Base-by-base conservation (phyloP, 2,329 filamentous ascomycete species). In the Microcyclospora tardicrescens region DNA sequence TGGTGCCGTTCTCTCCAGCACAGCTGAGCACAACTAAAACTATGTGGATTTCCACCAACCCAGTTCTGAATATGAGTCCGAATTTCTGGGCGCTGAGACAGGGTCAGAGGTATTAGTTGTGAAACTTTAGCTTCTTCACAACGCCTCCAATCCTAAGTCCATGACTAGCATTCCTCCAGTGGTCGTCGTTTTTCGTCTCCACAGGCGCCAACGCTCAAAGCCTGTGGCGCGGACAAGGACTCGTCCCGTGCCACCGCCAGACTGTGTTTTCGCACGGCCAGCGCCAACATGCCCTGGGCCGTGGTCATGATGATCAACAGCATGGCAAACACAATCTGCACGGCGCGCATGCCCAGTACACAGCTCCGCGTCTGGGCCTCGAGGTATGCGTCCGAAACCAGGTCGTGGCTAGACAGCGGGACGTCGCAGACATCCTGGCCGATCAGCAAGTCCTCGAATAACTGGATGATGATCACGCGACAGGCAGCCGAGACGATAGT, bases 361-460 rank as follows among this genome's bases (percentile, higher is more conserved):
- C 50, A 53, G 29, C 46, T 41, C 35, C 40, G 39, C 15, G 34
- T 39, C 15, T 46, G 42, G 32, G 45, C 41, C 44, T 43, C 6
- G 48, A 35, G 29, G 41, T 36, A 24, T 49, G 44, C 32, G 50
- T 44, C 37, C 48, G 47, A 35, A 40, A 44, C 46, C 36, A 45
- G 48, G 16, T 43, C 40, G 6, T 43, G 39, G 33, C 37, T 45
- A 8, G 19, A 45, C 44, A 47, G 14, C 33, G 34, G 38, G 19
- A 41, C 40, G 27, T 34, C 36, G 40, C 51, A 53, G 41, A 53
- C 37, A 36, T 51, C 42, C 28, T 48, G 38, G 34, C 45, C 46
- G 37, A 41, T 41, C 43, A 53, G 47, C 10, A 43, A 38, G 35
- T 52, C 46, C 40, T 48, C 31, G 43, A 52, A 49, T 34, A 52